These are phyloP conservation scores for Kuraishia piskuri DNA, from an alignment of 805 yeast species.

Conservation along the genomic window DNA sequence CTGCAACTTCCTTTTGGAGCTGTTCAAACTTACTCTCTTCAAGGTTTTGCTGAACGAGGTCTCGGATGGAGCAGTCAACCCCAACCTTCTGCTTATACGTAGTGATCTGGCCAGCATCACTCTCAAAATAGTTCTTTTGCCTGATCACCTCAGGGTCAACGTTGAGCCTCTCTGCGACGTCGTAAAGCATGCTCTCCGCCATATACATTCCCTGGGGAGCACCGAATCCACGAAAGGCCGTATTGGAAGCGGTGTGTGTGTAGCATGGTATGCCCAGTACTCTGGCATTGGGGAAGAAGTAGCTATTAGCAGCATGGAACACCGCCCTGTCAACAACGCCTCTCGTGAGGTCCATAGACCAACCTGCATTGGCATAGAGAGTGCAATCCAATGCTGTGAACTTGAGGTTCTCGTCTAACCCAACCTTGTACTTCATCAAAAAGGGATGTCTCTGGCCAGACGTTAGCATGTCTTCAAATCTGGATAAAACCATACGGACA, in stretches of 20 bases:
- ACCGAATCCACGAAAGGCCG: slow-evolving; percentile 42
- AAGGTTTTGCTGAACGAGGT: slow-evolving; percentile 26
- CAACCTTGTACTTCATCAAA: slow-evolving; percentile 31
- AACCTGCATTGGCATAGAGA: slow-evolving; percentile 38
- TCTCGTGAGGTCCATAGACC: slow-evolving; percentile 38
- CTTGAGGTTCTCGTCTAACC: slow-evolving; percentile 29
- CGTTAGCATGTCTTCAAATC: slow-evolving; percentile 36
- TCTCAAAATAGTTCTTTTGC: slow-evolving; percentile 25
- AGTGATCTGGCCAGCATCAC: slow-evolving; percentile 21
- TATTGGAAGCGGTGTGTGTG: slow-evolving; percentile 37
- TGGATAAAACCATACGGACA: slow-evolving; percentile 29
- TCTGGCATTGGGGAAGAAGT: slow-evolving; percentile 31
- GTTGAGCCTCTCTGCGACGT: slow-evolving; percentile 29
- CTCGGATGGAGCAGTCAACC: slow-evolving; percentile 30
- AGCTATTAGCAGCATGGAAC: slow-evolving; percentile 33
- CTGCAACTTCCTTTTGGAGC: slow-evolving; percentile 26
- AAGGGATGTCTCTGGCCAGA: slow-evolving; percentile 42
- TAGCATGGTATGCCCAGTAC: slow-evolving; percentile 30
- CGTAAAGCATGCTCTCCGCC: slow-evolving; percentile 30
- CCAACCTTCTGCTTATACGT: slow-evolving; percentile 31
- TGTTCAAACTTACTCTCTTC: slow-evolving; percentile 25
- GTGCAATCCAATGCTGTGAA: slow-evolving; percentile 30
- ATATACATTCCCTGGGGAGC: slow-evolving; percentile 42
- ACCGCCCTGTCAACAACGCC: slow-evolving; percentile 42
- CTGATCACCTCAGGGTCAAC: slow-evolving; percentile 31